A percentile compares a stretch with the other conserved stretches of the same genome.
These are phyloP conservation scores for Neonectria sp. DNA, from an alignment of 2,329 filamentous ascomycete species.

Conservation along the genomic window DNA sequence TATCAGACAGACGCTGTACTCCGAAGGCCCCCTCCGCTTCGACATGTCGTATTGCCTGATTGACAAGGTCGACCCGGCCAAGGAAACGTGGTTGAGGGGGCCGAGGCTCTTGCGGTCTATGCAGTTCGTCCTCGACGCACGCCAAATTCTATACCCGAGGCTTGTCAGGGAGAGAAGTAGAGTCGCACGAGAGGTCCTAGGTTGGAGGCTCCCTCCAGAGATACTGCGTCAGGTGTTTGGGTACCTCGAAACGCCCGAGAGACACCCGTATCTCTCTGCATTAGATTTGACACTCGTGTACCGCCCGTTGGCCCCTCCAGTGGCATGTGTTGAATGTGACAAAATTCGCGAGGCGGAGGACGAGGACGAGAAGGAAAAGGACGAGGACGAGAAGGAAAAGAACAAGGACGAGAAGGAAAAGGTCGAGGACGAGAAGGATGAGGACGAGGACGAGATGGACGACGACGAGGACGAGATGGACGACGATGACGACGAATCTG, in stretches of 20 bases:
- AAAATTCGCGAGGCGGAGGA: no score
- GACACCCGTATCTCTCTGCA: not conserved
- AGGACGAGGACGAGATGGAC: not conserved
- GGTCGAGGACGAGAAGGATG: no score
- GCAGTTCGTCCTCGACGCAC: conserved; percentile 4
- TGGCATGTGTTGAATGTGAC: not conserved
- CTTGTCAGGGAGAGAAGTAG: not conserved
- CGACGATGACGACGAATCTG: not conserved
- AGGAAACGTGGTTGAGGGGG: not conserved
- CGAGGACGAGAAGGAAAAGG: not conserved
- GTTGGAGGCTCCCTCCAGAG: not conserved
- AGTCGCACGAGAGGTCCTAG: not conserved
- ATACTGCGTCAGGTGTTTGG: not conserved
- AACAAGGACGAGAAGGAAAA: not conserved
- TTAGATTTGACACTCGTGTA: not conserved
- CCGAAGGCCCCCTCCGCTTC: not conserved
- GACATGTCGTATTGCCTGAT: not conserved
- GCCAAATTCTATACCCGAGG: conserved; percentile 1
- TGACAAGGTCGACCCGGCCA: not conserved
- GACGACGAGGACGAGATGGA: not conserved
- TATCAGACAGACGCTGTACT: not conserved
- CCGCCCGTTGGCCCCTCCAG: not conserved
- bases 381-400: not conserved
- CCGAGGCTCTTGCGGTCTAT: not conserved
- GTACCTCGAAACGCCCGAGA: not conserved